Conservation (phyloP, 2,329 filamentous ascomycete species). For the Phialophora macrospora region DNA sequence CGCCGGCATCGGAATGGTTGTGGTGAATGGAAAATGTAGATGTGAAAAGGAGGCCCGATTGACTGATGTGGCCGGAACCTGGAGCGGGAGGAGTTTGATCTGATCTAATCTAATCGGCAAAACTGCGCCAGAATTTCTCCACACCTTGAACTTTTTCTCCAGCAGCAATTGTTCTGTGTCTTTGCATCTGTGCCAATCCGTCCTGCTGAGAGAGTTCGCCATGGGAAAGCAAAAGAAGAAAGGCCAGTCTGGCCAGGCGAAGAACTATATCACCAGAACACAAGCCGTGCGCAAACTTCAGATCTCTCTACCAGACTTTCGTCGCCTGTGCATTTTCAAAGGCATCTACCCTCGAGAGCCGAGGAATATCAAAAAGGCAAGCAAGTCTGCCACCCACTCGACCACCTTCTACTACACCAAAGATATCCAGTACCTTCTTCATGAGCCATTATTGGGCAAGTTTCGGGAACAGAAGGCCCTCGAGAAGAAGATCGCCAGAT, state of each 20-base stretch:
- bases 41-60: conserved; percentile 23
- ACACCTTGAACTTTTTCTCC: conserved; percentile 25
- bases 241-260: conserved; percentile 86
- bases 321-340: conserved; percentile 99
- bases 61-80: conserved; percentile 19
- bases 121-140: neutral
- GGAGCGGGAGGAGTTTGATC: neutral
- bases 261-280: conserved; percentile 97
- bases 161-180: conserved; percentile 10
- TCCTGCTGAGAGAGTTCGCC: neutral
- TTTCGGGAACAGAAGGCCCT: conserved; percentile 97
- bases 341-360: conserved; percentile 98
- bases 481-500: conserved; percentile 95
- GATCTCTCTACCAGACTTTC: conserved; percentile 94
- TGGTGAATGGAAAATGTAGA: neutral
- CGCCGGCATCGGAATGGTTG: conserved; percentile 1
- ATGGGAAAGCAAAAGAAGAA: conserved; percentile 90
- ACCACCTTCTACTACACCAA: conserved; percentile 93
- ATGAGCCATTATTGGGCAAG: conserved; percentile 90
- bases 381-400: conserved; percentile 83
- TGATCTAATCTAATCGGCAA: neutral
- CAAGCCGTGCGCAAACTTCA: conserved; percentile 98
- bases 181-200: conserved; percentile 10
- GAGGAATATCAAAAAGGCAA: conserved; percentile 94
- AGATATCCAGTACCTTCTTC: conserved; percentile 97